These are phyloP conservation scores for Apiospora arundinis DNA, from an alignment of 2,329 filamentous ascomycete genomes.

Conservation along the genomic window DNA sequence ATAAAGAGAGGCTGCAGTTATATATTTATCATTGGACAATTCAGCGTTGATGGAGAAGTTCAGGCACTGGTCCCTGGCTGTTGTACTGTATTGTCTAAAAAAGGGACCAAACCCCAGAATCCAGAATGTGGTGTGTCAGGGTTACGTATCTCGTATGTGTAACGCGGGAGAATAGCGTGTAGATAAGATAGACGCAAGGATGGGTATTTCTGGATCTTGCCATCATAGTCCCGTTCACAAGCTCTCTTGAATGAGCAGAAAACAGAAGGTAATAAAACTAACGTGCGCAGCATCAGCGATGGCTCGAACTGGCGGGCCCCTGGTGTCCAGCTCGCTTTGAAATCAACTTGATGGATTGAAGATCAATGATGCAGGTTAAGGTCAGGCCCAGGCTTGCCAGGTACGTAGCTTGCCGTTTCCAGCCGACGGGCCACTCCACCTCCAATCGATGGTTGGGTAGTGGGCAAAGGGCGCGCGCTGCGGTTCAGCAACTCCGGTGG, in stretches of 20 bases:
- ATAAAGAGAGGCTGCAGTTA: neutral
- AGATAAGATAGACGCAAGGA: conserved; percentile 1
- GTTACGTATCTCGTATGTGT: conserved; percentile 8
- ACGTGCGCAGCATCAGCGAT: no score
- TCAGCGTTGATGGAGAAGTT: neutral
- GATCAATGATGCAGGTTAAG: neutral
- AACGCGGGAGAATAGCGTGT: neutral
- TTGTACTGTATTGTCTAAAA: neutral
- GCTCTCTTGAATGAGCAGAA: neutral
- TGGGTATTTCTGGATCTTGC: neutral
- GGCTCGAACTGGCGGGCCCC: neutral
- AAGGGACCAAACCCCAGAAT: neutral
- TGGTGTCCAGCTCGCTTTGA: neutral
- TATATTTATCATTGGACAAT: neutral
- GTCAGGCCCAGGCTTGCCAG: no score
- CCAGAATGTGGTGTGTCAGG: neutral
- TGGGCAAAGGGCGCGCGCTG: neutral
- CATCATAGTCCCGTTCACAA: neutral
- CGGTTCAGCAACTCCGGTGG: neutral
- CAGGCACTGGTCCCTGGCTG: neutral
- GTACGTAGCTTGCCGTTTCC: conserved; percentile 2
- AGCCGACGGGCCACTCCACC: neutral
- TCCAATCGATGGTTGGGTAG: conserved; percentile 2
- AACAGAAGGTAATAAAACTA: neutral
- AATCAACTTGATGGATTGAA: neutral